These are phyloP conservation scores for Rhodomyrtus tomentosa DNA, from an alignment of 345 rosid genomes.

Conservation along the genomic window DNA sequence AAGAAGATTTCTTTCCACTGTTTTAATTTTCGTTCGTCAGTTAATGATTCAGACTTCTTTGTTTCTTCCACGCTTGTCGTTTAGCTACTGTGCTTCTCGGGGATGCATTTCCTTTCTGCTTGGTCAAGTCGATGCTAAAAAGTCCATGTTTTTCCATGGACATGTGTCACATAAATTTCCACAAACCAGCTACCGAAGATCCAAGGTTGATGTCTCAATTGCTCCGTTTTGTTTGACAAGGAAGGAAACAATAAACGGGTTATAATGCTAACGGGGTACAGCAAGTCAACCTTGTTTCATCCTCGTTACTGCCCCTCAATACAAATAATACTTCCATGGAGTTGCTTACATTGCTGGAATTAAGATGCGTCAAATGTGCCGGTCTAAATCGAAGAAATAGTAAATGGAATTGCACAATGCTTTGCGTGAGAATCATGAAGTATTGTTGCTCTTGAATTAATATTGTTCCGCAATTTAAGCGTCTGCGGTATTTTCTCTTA, in stretches of 20 bases:
- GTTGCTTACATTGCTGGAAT: not conserved
- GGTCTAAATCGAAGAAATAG: not conserved
- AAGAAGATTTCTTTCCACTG: too few species aligned
- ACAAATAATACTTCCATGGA: not conserved
- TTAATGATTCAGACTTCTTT: too few species aligned
- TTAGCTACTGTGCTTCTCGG: too few species aligned
- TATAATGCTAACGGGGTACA: not conserved
- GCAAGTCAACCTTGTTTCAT: not conserved
- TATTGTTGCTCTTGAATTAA: not conserved
- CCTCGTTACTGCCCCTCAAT: not conserved
- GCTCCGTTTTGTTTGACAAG: too few species aligned
- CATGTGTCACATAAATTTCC: not conserved
- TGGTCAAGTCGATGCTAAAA: not conserved
- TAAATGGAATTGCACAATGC: not conserved
- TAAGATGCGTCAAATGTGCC: not conserved
- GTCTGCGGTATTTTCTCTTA: too few species aligned
- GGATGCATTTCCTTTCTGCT: too few species aligned
- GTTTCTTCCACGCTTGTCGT: too few species aligned
- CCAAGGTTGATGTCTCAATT: not conserved
- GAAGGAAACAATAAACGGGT: too few species aligned
- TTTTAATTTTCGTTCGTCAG: too few species aligned
- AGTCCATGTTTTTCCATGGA: not conserved
- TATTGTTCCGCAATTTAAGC: too few species aligned
- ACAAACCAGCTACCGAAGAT: not conserved
- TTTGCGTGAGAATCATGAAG: not conserved